Base-by-base conservation (phyloP, 768 basidiomycete species). In the Kondoa subrosea region DNA sequence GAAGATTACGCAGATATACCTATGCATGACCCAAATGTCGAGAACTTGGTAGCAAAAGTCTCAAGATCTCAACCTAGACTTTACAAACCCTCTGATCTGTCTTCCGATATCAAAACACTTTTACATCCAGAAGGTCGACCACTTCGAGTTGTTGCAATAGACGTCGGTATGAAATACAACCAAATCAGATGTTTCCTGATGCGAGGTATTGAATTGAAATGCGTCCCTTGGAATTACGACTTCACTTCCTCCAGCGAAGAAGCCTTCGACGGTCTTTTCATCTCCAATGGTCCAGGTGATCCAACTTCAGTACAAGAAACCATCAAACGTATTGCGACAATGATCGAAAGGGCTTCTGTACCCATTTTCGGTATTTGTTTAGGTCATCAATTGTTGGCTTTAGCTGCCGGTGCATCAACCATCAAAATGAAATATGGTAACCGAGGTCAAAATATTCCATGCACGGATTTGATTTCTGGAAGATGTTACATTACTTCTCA, bases 371-470 rank as follows among this genome's bases (percentile, higher is more conserved):
- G 95, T 76, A 99, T 99, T 75, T 97, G 95, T 80, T 84, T 99
- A 40, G 95, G 95, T 40, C 93, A 99, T 77, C 95, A 99, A 79
- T 82, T 99, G 34, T 83, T 99, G 73, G 91, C 92, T 4, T 83
- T 96, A 69, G 95, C 95, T 32, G 87, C 89, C 1, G 95, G 95
- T 34, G 93, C 91, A 3, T 83, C 81, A 70, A 97, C 95, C 3
- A 89, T 89, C 40, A 99, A 99, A 79, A 97, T 99, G 91, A 96
- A 96, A 80, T 97, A 97, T 77, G 95, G 95, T 50, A 99, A 99
- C 75, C 89, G 95, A 71, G 95, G 95, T 2, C 91, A 96, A 77
- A 99, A 99, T 78, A 90, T 99, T 75, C 95, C 95, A 1, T 97
- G 93, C 77, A 97, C 89, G 21, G 89, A 91, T 76, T 83, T 87